These are phyloP conservation scores for Pisolithus thermaeus DNA, from an alignment of 1,284 basidiomycete genomes.

Conservation along the genomic window DNA sequence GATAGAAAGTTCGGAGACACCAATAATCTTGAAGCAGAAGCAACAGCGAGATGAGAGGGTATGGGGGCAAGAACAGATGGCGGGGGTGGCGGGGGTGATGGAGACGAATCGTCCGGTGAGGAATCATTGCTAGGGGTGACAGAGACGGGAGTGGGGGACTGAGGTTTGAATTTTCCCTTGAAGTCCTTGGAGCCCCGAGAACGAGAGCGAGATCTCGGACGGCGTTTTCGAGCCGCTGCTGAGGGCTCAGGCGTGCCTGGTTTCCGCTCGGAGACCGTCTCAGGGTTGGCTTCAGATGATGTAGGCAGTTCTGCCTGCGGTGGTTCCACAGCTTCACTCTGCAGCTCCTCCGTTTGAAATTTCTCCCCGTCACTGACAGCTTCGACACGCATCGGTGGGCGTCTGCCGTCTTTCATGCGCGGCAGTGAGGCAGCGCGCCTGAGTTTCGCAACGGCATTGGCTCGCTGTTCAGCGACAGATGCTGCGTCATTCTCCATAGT, in stretches of 20 bases:
- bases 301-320: constrained; percentile 21
- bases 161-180: constrained; percentile 49
- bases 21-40: constrained; percentile 44
- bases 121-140: constrained; percentile 26
- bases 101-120: constrained; percentile 1
- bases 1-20: constrained; percentile 48
- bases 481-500: constrained; percentile 40
- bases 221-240: constrained; percentile 46
- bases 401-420: constrained; percentile 79
- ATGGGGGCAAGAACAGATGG: constrained; percentile 56
- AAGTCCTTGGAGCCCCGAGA: constrained; percentile 71
- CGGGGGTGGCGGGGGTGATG: constrained; percentile 33
- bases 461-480: constrained; percentile 64
- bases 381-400: constrained; percentile 77
- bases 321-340: constrained; percentile 18
- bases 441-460: constrained; percentile 81
- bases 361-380: constrained; percentile 73
- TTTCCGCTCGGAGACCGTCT: constrained; percentile 19
- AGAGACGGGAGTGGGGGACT: constrained; percentile 36
- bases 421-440: constrained; percentile 86
- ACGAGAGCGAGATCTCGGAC: constrained; percentile 69
- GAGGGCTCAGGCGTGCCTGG: constrained; percentile 32
- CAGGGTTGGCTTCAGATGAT: constrained; percentile 12
- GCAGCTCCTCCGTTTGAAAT: constrained; percentile 33
- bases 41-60: constrained; percentile 52